Evolutionary conservation across 805 yeast species (phyloP), one percentile per base, ranked within the genome.

Genomic region (Cyberlindnera saturnus): DNA sequence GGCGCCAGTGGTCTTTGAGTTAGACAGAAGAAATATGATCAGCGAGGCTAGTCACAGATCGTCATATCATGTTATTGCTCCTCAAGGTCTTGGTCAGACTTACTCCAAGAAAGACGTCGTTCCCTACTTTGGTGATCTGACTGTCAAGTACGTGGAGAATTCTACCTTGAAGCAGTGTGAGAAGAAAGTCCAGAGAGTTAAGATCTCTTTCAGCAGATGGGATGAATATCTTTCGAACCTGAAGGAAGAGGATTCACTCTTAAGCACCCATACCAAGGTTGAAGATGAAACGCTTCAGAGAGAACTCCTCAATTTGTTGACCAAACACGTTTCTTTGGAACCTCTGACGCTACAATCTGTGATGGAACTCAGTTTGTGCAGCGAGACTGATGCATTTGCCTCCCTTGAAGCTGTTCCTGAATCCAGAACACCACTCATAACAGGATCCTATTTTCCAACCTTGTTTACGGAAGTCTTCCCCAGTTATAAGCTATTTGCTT

Each of bases 1-100:
- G 97, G 86, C 93, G 0, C 96, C 95, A 2, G 95, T 91, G 19
- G 82, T 87, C 8, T 87, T 86, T 64, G 97, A 90, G 57, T 70
- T 91, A 31, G 95, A 88, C 49, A 75, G 93, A 56, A 72, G 93
- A 52, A 74, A 82, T 39, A 70, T 85, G 61, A 69, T 75, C 17
- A 71, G 77, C 36, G 76, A 78, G 39, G 67, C 79, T 5, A 70
- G 78, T 33, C 75, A 73, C 42, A 75, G 79, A 61, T 72, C 75
- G 40, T 79, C 82, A 26, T 81, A 75, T 49, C 85, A 82, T 65
- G 79, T 89, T 26, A 74, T 87, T 69, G 90, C 95, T 9, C 88
- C 96, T 4, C 86, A 91, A 53, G 93, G 95, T 10, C 71, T 91
- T 51, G 96, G 96, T 32, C 75, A 76, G 44, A 67, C 75, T 1